phyloP scores from a whole-genome alignment of 164 flowering plant species.

The Chloranthus sessilifolius region DNA sequence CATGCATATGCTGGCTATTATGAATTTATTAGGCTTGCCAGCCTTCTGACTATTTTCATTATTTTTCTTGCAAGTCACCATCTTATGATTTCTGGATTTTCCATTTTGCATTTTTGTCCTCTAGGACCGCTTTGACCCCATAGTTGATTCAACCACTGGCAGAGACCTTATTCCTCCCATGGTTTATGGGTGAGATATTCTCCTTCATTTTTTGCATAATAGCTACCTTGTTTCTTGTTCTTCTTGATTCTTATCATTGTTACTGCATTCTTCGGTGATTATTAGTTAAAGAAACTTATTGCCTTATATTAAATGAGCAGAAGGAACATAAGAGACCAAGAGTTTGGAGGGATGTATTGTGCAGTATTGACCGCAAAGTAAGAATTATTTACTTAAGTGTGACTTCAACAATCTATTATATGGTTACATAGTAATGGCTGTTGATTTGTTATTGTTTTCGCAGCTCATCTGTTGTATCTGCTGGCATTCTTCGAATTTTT shows the following conservation, averaged over 20 bases:
- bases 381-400: too few relatives aligned
- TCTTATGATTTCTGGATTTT: too few relatives aligned
- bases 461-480: conserved; percentile 78
- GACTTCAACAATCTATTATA: not conserved
- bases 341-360: conserved; percentile 84
- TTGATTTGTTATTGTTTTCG: conserved; percentile 1
- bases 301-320: conserved; percentile 41
- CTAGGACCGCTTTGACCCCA: conserved; percentile 86
- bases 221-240: not conserved
- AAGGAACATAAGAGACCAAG: conserved; percentile 78
- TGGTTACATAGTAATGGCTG: not conserved
- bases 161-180: conserved; percentile 81
- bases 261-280: not conserved
- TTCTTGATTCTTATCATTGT: not conserved
- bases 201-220: too few relatives aligned
- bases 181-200: conserved; percentile 90
- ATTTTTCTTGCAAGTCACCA: too few relatives aligned
- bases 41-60: too few relatives aligned
- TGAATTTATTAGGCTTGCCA: too few relatives aligned
- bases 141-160: conserved; percentile 53
- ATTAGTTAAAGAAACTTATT: not conserved
- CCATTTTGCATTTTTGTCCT: not conserved
- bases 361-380: conserved; percentile 65
- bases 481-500: conserved; percentile 78
- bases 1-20: too few relatives aligned